Conservation (phyloP, 2,329 filamentous ascomycete species). For the Penicillium frequentans region DNA sequence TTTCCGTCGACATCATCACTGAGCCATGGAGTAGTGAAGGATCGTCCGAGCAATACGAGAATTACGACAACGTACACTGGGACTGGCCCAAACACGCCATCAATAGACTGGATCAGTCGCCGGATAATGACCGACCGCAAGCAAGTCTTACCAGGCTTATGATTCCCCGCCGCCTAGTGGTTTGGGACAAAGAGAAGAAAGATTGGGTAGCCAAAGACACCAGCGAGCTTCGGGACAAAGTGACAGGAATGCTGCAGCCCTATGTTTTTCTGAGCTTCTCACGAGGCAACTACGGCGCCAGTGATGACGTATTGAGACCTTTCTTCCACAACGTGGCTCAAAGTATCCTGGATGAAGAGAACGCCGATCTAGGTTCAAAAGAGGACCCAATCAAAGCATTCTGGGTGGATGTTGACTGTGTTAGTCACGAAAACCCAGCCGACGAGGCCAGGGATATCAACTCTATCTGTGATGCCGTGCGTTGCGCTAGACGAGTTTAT, state of each 20-base stretch:
- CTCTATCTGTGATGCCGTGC: slow-evolving; percentile 18
- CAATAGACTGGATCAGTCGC: slow-evolving; percentile 15
- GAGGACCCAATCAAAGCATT: slow-evolving; percentile 9
- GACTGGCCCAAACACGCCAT: slow-evolving; percentile 17
- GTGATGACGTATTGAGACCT: slow-evolving; percentile 1
- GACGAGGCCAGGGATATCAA: slow-evolving; percentile 11
- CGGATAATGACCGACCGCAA: slow-evolving; percentile 6
- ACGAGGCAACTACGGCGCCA: slow-evolving; percentile 5
- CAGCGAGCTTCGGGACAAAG: slow-evolving; percentile 8
- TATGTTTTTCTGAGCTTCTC: slow-evolving; percentile 21
- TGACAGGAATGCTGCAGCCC: slow-evolving; percentile 10
- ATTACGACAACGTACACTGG: slow-evolving; percentile 16
- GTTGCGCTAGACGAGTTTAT: slow-evolving; percentile 14
- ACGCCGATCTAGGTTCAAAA: neutral
- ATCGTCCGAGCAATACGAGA: slow-evolving; percentile 6
- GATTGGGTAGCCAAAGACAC: slow-evolving; percentile 11
- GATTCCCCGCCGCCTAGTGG: slow-evolving; percentile 12
- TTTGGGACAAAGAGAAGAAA: slow-evolving; percentile 3
- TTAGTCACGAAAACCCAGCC: slow-evolving; percentile 1
- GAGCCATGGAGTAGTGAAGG: slow-evolving; percentile 11
- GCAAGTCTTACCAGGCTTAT: slow-evolving; percentile 8
- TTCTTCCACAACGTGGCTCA: slow-evolving; percentile 5
- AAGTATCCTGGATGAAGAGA: slow-evolving; percentile 7
- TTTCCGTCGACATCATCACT: slow-evolving; percentile 10
- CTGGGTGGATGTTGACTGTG: slow-evolving; percentile 16